phyloP scores from a whole-genome alignment of 2,329 filamentous ascomycete species.

The Fulvia fulva region DNA sequence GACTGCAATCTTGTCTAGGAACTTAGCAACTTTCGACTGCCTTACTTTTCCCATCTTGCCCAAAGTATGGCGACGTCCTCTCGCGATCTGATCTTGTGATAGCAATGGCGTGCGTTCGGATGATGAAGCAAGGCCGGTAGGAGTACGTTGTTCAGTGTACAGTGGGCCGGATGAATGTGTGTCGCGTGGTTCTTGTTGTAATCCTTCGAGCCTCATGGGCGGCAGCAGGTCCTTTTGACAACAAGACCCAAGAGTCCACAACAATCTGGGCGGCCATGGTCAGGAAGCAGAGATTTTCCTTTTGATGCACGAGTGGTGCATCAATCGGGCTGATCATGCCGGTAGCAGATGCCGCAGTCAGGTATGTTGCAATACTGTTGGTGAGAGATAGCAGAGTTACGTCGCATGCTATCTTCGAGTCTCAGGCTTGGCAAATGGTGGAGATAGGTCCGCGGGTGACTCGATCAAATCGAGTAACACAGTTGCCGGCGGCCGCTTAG shows the following conservation, averaged over 20 bases:
- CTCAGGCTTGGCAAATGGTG: slow-evolving; percentile 14
- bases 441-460: slow-evolving; percentile 10
- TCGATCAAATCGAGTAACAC: slow-evolving; percentile 25
- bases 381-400: neutral
- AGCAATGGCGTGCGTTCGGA: slow-evolving; percentile 13
- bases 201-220: neutral
- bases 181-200: neutral
- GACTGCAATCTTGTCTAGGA: slow-evolving; percentile 62
- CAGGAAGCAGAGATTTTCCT: slow-evolving; percentile 11
- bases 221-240: neutral
- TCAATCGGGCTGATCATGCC: slow-evolving; percentile 1
- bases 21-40: slow-evolving; percentile 36
- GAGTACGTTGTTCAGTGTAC: neutral
- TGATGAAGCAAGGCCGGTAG: neutral
- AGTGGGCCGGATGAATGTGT: neutral
- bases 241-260: neutral
- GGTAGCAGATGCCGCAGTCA: slow-evolving; percentile 1
- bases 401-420: neutral
- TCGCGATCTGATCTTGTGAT: neutral
- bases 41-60: slow-evolving; percentile 40
- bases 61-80: neutral
- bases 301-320: slow-evolving; percentile 4
- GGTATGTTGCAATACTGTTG: neutral
- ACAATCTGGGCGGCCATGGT: slow-evolving; percentile 1
- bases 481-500: neutral